Percentiles rank a stretch among this genome's conserved stretches.
These are phyloP conservation scores for Pythium phragmitis DNA, from an alignment of 352 stramenopile genomes.

Conservation along the genomic window DNA sequence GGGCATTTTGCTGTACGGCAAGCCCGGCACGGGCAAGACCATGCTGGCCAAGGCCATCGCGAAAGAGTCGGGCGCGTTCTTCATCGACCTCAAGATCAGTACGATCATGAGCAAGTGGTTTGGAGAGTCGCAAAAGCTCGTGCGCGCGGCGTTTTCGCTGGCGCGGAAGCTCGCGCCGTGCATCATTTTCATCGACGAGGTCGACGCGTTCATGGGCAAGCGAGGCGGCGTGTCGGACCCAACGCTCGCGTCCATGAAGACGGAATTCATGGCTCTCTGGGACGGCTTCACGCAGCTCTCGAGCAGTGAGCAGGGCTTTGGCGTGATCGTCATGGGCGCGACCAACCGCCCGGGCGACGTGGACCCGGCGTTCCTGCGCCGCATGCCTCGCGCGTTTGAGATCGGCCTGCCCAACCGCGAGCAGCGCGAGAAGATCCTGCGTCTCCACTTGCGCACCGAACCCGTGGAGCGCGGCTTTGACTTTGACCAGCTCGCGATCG, in stretches of 20 bases:
- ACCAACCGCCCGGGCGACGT: conserved; percentile 94
- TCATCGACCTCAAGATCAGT: conserved; percentile 73
- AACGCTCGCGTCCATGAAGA: conserved; percentile 89
- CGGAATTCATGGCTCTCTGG: conserved; percentile 98
- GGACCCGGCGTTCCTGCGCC: conserved; percentile 93
- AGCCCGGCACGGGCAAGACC: conserved; percentile 98
- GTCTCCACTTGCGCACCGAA: conserved; percentile 91
- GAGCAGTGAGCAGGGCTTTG: conserved; percentile 67
- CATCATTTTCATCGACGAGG: conserved; percentile 88
- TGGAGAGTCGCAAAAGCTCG: conserved; percentile 82
- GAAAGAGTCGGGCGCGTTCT: conserved; percentile 97
- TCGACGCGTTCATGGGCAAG: conserved; percentile 91
- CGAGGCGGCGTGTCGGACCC: conserved; percentile 70
- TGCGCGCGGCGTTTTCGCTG: conserved; percentile 66
- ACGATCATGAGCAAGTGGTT: conserved; percentile 81
- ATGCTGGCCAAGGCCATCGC: conserved; percentile 98
- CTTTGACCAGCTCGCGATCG: conserved; percentile 76
- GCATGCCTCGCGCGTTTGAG: conserved; percentile 95
- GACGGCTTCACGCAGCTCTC: conserved; percentile 93
- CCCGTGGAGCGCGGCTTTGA: conserved; percentile 67
- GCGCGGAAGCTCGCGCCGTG: conserved; percentile 73
- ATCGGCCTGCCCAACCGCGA: conserved; percentile 89
- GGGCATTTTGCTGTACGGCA: conserved; percentile 98
- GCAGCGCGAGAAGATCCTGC: conserved; percentile 93
- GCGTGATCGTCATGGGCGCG: conserved; percentile 95